Conservation (phyloP, 192 early-diverging fungal species). For the Cetraspora pellucida region DNA sequence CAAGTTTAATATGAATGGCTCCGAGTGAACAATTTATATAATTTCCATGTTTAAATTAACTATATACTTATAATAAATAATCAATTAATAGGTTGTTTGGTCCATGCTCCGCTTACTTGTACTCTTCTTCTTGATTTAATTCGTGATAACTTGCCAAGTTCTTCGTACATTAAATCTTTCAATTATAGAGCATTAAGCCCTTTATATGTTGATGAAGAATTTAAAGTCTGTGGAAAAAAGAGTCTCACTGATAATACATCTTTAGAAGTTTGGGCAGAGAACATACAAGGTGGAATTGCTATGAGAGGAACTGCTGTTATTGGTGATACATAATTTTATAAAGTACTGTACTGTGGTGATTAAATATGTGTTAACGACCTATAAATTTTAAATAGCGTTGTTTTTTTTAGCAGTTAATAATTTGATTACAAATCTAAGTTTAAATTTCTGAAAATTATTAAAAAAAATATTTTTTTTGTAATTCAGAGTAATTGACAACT, state of each 20-base stretch:
- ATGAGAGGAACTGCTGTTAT: conserved; percentile 66
- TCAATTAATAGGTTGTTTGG: conserved; percentile 53
- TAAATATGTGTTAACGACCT: too few species aligned
- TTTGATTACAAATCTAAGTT: too few species aligned
- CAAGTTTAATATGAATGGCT: too few species aligned
- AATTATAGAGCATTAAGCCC: conserved; percentile 73
- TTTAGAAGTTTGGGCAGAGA: conserved; percentile 75
- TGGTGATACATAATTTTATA: neutral
- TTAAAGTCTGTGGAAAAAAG: conserved; percentile 57
- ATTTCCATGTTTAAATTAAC: too few species aligned
- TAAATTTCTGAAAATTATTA: too few species aligned
- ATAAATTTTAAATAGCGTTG: too few species aligned
- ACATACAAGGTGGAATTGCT: conserved; percentile 64
- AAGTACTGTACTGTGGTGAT: too few species aligned
- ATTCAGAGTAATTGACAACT: too few species aligned
- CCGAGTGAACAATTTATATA: too few species aligned
- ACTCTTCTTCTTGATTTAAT: conserved; percentile 74
- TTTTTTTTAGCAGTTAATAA: too few species aligned
- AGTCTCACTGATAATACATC: conserved; percentile 39
- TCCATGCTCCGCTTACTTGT: conserved; percentile 80
- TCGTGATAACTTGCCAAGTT: conserved; percentile 48
- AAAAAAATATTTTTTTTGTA: too few species aligned
- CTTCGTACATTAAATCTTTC: conserved; percentile 58
- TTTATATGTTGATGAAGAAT: conserved; percentile 57
- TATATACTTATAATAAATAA: too few species aligned